Conservation (phyloP, 225 moss, liverwort and hornwort genomes). For the Marchantia paleacea region DNA sequence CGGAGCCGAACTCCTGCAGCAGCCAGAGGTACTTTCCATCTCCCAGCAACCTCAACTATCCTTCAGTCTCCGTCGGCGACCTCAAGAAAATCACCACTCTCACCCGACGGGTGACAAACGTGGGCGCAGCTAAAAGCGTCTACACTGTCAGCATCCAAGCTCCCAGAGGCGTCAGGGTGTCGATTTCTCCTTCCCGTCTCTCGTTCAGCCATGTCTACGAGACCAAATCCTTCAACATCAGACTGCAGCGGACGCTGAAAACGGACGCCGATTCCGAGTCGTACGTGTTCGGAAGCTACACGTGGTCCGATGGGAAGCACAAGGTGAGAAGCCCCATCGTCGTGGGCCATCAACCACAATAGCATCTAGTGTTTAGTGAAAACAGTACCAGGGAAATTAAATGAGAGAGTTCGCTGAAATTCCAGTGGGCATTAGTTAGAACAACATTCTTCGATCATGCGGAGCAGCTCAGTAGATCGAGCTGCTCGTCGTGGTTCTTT, state of each 20-base stretch:
- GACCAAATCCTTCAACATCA: neutral
- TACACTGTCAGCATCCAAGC: neutral
- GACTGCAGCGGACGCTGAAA: neutral
- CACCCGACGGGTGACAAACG: slow-evolving; percentile 12
- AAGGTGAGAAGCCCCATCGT: slow-evolving; percentile 21
- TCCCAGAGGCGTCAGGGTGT: slow-evolving; percentile 1
- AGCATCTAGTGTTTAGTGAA: too few species aligned
- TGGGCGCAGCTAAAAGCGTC: neutral
- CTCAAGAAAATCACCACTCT: neutral
- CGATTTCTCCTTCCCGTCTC: neutral
- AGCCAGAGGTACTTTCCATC: neutral
- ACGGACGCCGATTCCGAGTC: neutral
- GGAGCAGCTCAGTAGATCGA: too few species aligned
- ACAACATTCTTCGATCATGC: too few species aligned
- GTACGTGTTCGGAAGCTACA: slow-evolving; percentile 21
- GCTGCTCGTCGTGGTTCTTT: too few species aligned
- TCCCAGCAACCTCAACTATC: slow-evolving; percentile 13
- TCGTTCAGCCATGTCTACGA: neutral
- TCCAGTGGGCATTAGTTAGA: too few species aligned
- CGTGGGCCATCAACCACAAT: neutral
- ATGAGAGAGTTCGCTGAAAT: too few species aligned
- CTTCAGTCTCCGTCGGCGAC: neutral
- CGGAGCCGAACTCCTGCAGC: neutral
- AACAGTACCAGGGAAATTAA: too few species aligned
- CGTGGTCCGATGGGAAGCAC: slow-evolving; percentile 22